Base-by-base conservation (phyloP, 345 rosid species). In the Isatis tinctoria region DNA sequence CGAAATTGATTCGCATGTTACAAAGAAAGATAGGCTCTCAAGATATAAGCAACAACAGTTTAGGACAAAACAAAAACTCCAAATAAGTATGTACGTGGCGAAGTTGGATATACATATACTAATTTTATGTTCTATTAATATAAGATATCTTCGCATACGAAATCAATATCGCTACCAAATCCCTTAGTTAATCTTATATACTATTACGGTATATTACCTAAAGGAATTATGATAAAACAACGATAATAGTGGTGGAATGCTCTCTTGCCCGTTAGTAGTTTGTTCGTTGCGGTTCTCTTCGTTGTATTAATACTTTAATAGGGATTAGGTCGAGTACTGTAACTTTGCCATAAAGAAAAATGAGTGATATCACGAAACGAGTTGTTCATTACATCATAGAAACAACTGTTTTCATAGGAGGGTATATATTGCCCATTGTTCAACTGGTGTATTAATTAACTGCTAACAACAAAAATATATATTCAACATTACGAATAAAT, bases 291-390 rank as follows among this genome's bases (percentile, higher is more conserved):
- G 33, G 75, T 45, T 69, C 36, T 33, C 13, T 8, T 70, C 35
- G 11, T 26, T 70, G 75, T 56, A 13, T 1, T 53, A 33, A n/a
- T n/a, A n/a, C n/a, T n/a, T n/a, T n/a, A n/a, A 11, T 36, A 57
- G 62, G 62, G 76, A 70, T 77, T 77, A 77, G 76, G 80, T 76
- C 17, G 44, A 43, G 40, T 52, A 10, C 7, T 33, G 24, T 35
- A 32, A 33, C 5, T 60, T 47, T 44, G 8, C 48, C 22, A 35
- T 49, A 33, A 49, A 60, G 13, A 68, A 60, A 59, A 12, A 67
- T 51, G 35, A 75, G 22, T 75, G 48, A 20, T 51, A 37, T 57
- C 60, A 44, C 61, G 24, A 47, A 58, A 61, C 68, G 9, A 75
- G 24, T 52, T 69, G 51, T 32, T 60, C 43, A 60, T 65, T 22